Conservation (phyloP, 2,329 filamentous ascomycete genomes). For the Paecilomyces dactylethromorphus region DNA sequence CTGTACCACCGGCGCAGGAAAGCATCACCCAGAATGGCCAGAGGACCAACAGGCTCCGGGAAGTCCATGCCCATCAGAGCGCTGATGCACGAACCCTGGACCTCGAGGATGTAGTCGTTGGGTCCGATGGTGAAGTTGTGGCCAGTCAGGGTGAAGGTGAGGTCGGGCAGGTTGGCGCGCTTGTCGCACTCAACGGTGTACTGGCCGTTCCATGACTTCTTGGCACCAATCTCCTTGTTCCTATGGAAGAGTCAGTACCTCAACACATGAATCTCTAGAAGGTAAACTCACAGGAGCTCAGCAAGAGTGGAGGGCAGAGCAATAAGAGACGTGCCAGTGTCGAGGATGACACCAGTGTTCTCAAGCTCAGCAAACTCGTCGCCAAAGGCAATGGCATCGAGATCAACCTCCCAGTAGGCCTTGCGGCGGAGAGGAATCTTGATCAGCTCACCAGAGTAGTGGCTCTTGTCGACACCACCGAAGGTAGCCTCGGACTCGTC, state of each 20-base stretch:
- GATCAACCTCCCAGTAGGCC: conserved; percentile 99
- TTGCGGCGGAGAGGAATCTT: conserved; percentile 95
- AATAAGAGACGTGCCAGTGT: conserved; percentile 97
- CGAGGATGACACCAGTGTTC: conserved; percentile 90
- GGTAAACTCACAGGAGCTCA: conserved; percentile 65
- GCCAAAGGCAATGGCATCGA: conserved; percentile 86
- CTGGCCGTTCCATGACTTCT: conserved; percentile 96
- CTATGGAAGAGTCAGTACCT: conserved; percentile 19
- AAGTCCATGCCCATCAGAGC: conserved; percentile 97
- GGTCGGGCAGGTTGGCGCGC: conserved; percentile 76
- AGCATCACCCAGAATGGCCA: conserved; percentile 76
- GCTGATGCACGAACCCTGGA: conserved; percentile 92
- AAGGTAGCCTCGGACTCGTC: conserved; percentile 82
- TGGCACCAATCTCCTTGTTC: conserved; percentile 95
- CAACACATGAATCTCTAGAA: background rate
- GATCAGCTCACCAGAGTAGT: conserved; percentile 79
- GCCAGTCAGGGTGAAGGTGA: conserved; percentile 83
- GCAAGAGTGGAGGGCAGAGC: conserved; percentile 85
- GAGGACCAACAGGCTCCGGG: conserved; percentile 75
- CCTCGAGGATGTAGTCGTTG: conserved; percentile 92
- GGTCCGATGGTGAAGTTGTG: conserved; percentile 87
- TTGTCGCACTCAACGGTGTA: conserved; percentile 88
- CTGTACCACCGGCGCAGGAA: conserved; percentile 66
- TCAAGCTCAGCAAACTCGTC: conserved; percentile 82
- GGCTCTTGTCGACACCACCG: conserved; percentile 76